Conservation (phyloP, 441 rosid genomes). For the Bocquillonia castaneifolia region DNA sequence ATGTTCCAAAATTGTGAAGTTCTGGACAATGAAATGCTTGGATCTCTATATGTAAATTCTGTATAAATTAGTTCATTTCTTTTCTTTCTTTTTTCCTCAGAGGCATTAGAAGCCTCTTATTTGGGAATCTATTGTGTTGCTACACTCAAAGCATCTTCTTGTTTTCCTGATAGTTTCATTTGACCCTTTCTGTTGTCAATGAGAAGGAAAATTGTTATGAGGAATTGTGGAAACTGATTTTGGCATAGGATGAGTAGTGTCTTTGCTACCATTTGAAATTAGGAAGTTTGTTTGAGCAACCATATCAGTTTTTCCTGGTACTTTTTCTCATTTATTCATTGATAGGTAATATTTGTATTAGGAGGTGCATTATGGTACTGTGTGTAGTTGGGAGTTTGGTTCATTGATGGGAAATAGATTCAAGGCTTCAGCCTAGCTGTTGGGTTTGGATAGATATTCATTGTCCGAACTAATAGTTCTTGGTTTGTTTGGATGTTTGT, state of each 20-base stretch:
- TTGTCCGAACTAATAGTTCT: background rate
- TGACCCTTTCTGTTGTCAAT: background rate
- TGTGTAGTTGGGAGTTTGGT: background rate
- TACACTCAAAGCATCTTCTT: background rate
- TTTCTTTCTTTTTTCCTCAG: background rate
- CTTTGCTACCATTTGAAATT: background rate
- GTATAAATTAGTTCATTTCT: background rate
- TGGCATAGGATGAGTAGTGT: background rate
- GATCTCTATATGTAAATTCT: background rate
- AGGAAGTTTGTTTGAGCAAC: background rate
- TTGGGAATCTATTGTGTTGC: background rate
- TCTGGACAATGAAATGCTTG: background rate
- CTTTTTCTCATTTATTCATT: background rate
- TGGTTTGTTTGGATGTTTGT: constrained; percentile 11
- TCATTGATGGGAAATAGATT: background rate
- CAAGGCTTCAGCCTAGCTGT: constrained; percentile 8
- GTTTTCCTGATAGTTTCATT: background rate
- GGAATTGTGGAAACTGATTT: background rate
- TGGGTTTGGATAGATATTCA: background rate
- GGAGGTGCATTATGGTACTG: constrained; percentile 5
- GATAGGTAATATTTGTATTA: background rate
- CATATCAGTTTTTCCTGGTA: background rate
- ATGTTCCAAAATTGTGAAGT: background rate
- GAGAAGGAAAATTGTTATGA: background rate
- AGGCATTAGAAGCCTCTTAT: background rate